These are phyloP conservation scores for Colletotrichum somersetense DNA, from an alignment of 2,329 filamentous ascomycete genomes.

Conservation along the genomic window DNA sequence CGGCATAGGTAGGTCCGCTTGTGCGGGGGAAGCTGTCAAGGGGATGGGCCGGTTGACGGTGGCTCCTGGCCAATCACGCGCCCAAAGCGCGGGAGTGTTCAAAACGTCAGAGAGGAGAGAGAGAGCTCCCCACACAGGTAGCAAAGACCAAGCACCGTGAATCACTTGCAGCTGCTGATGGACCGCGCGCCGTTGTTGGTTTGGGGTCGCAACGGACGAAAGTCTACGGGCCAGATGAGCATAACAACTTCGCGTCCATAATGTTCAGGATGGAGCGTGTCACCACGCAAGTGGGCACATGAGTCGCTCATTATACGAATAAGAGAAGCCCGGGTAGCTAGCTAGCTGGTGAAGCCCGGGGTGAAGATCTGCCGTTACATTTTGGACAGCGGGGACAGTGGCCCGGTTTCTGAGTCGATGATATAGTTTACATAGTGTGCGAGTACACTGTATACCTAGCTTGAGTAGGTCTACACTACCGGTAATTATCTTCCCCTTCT, in stretches of 20 bases:
- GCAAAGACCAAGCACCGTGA: neutral
- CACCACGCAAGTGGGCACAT: too few relatives aligned
- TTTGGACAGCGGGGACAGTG: neutral
- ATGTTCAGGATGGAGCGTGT: neutral
- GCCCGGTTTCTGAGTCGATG: too few relatives aligned
- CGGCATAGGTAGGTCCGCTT: slow-evolving; percentile 1
- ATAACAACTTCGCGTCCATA: neutral
- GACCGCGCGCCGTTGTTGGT: slow-evolving; percentile 20
- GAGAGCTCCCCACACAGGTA: slow-evolving; percentile 13
- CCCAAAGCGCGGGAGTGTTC: neutral
- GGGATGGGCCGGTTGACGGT: neutral
- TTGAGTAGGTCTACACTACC: too few relatives aligned
- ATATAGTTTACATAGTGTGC: neutral
- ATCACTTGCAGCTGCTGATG: slow-evolving; percentile 5
- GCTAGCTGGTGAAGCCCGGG: neutral
- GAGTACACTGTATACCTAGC: neutral
- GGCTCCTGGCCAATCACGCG: slow-evolving; percentile 13
- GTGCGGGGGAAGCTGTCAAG: slow-evolving; percentile 28
- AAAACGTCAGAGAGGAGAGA: neutral
- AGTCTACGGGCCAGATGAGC: neutral
- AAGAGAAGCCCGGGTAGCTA: neutral
- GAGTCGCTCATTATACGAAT: slow-evolving; percentile 20
- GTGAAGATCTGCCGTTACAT: neutral
- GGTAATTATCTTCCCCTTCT: neutral
- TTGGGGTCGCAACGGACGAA: slow-evolving; percentile 29